phyloP scores from a whole-genome alignment of 257 asterid species.

The Solanum virginianum region DNA sequence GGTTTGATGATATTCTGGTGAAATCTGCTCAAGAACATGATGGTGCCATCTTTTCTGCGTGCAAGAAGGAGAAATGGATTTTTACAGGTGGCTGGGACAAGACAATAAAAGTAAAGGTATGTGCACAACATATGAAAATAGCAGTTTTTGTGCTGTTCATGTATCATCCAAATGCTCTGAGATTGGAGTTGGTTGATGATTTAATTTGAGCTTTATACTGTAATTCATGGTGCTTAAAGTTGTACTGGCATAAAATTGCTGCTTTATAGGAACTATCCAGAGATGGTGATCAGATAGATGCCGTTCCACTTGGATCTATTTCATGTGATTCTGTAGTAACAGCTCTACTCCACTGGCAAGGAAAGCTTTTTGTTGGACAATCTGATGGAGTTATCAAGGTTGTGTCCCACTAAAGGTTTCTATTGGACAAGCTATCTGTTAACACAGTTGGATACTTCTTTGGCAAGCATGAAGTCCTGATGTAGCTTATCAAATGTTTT shows the following conservation, averaged over 20 bases:
- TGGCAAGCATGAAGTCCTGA: background rate
- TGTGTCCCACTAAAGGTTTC: background rate
- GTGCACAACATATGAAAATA: background rate
- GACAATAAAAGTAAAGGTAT: slow-evolving; percentile 55
- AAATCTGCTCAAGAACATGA: slow-evolving; percentile 39
- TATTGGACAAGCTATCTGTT: background rate
- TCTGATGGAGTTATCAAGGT: slow-evolving; percentile 65
- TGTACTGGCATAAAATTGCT: background rate
- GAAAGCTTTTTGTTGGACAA: slow-evolving; percentile 66
- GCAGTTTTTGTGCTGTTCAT: background rate
- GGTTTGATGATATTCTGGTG: slow-evolving; percentile 47
- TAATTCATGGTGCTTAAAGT: background rate
- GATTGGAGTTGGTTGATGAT: background rate
- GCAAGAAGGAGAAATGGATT: slow-evolving; percentile 54
- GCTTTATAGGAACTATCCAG: slow-evolving; percentile 42
- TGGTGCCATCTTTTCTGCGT: slow-evolving; percentile 51
- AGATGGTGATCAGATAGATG: slow-evolving; percentile 28
- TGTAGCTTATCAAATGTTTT: background rate
- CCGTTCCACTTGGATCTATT: slow-evolving; percentile 36
- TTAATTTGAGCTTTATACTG: background rate
- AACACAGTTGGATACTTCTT: background rate
- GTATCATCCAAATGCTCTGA: background rate
- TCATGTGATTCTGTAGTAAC: slow-evolving; percentile 49
- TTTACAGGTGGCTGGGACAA: slow-evolving; percentile 86
- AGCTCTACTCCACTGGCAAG: slow-evolving; percentile 44